Evolutionary conservation across 345 rosid genomes (phyloP), one percentile per base, ranked within the genome.

Genomic region (Populus euphratica): DNA sequence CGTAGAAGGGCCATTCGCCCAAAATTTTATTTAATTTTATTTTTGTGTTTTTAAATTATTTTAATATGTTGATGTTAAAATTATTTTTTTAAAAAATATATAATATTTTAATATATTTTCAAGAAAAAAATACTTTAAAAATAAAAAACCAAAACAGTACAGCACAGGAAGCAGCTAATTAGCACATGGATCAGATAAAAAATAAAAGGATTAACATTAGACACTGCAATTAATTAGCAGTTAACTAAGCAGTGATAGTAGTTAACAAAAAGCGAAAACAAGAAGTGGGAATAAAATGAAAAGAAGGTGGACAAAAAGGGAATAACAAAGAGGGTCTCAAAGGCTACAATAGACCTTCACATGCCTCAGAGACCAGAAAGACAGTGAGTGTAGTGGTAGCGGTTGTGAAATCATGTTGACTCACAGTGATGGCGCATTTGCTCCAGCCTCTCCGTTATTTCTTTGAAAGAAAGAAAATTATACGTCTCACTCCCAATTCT

Each of bases 391-490:
- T 67, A n/a, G 73, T 64, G 56, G 56, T 38, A 75, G 84, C 66
- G 84, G 85, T 33, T 3, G 35, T 4, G 25, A 89, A 86, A 77
- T 83, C 87, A 81, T 83, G 84, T 89, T 88, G 90, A 88, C 90
- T 83, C 83, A 76, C 77, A 62, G 82, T 83, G 81, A 65, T 20
- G 70, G 81, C 86, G 78, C 73, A n/a, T 68, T 78, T 76, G 79
- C 79, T 77, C 81, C 87, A 68, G 61, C 84, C 81, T 80, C 86
- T 63, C 77, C 63, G 61, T 75, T 81, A 31, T 82, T 44, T 29
- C 16, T 56, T 61, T 79, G 59, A 38, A 6, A 41, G 44, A 76
- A 21, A 17, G 12, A 35, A 35, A 64, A 27, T 59, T 12, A 47
- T 65, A 18, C 31, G 13, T 20, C 23, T 16, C 72, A 8, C n/a